Conservation (phyloP, 1,139 yeast genomes). For the Geotrichum bryndzae region DNA sequence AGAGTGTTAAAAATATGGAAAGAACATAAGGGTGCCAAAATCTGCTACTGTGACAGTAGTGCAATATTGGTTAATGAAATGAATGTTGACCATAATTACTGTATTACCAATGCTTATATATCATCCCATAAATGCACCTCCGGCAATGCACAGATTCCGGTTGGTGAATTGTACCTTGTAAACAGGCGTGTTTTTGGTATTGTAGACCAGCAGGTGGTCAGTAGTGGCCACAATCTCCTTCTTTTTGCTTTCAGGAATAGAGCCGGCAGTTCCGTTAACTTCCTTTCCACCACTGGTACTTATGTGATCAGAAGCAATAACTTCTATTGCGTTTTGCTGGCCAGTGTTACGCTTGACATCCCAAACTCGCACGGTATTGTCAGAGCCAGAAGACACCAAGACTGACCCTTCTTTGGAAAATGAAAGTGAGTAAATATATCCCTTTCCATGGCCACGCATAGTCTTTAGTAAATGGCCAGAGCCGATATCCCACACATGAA, state of each 20-base stretch:
- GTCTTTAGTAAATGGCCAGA: slow-evolving; percentile 75
- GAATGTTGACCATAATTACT: background rate
- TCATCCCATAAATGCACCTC: slow-evolving; percentile 66
- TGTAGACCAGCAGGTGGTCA: slow-evolving; percentile 90
- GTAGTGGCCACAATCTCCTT: slow-evolving; percentile 73
- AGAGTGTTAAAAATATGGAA: too few species aligned
- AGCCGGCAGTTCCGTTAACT: slow-evolving; percentile 20
- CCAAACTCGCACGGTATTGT: slow-evolving; percentile 92
- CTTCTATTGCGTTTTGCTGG: slow-evolving; percentile 47
- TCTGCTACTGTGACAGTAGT: background rate
- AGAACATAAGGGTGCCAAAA: too few species aligned
- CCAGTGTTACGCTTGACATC: slow-evolving; percentile 80
- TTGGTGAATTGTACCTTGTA: slow-evolving; percentile 89
- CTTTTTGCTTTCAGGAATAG: slow-evolving; percentile 32
- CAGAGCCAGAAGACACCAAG: slow-evolving; percentile 88
- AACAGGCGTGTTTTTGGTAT: slow-evolving; percentile 90
- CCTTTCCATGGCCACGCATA: slow-evolving; percentile 85
- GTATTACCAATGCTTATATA: background rate
- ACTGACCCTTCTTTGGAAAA: slow-evolving; percentile 86
- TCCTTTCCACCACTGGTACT: slow-evolving; percentile 2
- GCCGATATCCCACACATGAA: slow-evolving; percentile 92
- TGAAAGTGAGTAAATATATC: slow-evolving; percentile 76
- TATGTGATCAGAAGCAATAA: slow-evolving; percentile 1
- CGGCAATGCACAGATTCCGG: slow-evolving; percentile 85
- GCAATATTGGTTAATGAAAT: background rate